Base-by-base conservation (phyloP, 352 stramenopile species). In the Globisporangium polare region DNA sequence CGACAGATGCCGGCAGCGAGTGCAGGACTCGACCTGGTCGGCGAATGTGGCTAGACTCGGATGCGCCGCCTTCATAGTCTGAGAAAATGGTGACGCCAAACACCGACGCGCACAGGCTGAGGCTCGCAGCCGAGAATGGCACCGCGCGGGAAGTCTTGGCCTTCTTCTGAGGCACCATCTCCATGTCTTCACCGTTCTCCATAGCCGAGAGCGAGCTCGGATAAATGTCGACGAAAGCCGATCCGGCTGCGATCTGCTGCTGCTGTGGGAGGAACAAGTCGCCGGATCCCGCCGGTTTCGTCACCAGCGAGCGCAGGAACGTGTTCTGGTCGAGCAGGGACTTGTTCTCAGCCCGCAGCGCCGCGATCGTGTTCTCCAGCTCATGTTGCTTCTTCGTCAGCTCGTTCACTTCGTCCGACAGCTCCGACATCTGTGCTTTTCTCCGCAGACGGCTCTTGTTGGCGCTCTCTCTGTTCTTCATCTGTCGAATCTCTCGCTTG, bases 401-500 rank as follows among this genome's bases (percentile, higher is more conserved):
- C 29, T 83, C 72, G n/a, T 75, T 62, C 51, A 94, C 76, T 50
- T 90, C 78, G 15, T 62, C 70, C 26, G 74, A 72, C 8, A 94
- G 59, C 17, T 86, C 83, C 17, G 67, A 67, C 37, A 94, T 71
- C 67, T 89, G 80, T 5, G 79, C 78, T 71, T 92, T 94, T 49
- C 82, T 77, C 5, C 80, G 79, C 50, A 90, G 50, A 24, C 84
- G 82, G 43, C 80, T 91, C 63, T 86, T 87, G 76, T 94, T 94
- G 59, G 84, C 84, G 57, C 84, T 94, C 58, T 94, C 84, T 42
- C 84, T 76, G 74, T 94, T 94, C 63, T 94, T 94, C 84, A 94
- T 94, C 66, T 92, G 77, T 2, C 84, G 82, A 51, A 92, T 90
- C 64, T 90, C 84, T 20, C 82, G 77, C 74, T 92, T 94, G 5